Evolutionary conservation across 768 basidiomycete genomes (phyloP).

Genomic region (Krasilnikovozyma curviuscula): DNA sequence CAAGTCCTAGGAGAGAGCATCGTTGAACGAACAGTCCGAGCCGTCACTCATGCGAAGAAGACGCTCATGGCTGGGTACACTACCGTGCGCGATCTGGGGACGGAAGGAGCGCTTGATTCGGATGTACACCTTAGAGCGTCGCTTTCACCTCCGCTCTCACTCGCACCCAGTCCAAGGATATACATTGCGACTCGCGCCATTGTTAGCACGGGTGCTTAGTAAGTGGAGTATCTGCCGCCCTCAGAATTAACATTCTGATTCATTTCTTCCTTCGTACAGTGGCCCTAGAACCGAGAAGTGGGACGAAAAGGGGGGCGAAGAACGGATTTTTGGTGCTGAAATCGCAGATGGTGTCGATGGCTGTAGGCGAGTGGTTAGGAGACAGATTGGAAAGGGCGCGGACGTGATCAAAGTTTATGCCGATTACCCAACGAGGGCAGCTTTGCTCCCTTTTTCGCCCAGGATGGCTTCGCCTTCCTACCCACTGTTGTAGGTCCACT

Average conservation of each 20-base stretch:
- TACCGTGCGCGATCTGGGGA: constrained; percentile 47
- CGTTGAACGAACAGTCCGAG: constrained; percentile 42
- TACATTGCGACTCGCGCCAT: constrained; percentile 44
- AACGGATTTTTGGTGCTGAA: constrained; percentile 41
- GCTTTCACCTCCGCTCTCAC: constrained; percentile 31
- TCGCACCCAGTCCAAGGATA: constrained; percentile 45
- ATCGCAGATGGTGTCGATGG: constrained; percentile 40
- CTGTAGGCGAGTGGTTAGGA: constrained; percentile 38
- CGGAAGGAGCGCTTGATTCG: constrained; percentile 45
- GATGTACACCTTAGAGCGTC: constrained; percentile 42
- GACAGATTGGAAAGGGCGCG: constrained; percentile 44
- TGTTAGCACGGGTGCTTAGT: constrained; percentile 43
- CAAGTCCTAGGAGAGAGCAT: constrained; percentile 42
- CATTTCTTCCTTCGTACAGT: too few species aligned
- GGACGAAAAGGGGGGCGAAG: constrained; percentile 32
- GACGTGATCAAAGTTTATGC: constrained; percentile 46
- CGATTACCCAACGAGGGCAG: constrained; percentile 41
- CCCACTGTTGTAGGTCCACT: too few species aligned
- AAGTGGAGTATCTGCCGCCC: too few species aligned
- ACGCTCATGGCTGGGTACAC: constrained; percentile 48
- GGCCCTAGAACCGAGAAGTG: constrained; percentile 25
- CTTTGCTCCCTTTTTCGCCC: constrained; percentile 31
- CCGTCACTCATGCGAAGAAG: constrained; percentile 39
- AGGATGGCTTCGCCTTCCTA: constrained; percentile 26
- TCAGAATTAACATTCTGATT: too few species aligned